These are phyloP conservation scores for Cryptosporidium tyzzeri DNA, from an alignment of 169 alveolate species.

Conservation along the genomic window DNA sequence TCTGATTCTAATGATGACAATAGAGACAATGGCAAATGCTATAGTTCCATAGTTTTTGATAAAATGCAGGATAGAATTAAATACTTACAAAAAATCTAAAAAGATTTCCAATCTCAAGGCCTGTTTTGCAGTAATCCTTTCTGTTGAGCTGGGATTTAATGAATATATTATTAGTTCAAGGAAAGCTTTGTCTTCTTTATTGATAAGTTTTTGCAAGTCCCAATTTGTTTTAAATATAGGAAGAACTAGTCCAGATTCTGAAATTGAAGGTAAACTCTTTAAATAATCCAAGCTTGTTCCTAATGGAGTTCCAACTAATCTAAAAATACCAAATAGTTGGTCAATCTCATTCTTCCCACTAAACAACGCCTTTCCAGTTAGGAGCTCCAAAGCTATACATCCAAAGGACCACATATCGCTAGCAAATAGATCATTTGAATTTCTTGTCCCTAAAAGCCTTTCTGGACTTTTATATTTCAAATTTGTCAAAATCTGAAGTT, in stretches of 20 bases:
- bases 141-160: slow-evolving; percentile 31
- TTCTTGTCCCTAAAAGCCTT: slow-evolving; percentile 60
- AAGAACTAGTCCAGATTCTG: slow-evolving; percentile 35
- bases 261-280: slow-evolving; percentile 32
- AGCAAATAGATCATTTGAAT: slow-evolving; percentile 74
- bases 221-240: slow-evolving; percentile 28
- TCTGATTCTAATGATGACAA: slow-evolving; percentile 5
- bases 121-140: slow-evolving; percentile 27
- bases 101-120: slow-evolving; percentile 20
- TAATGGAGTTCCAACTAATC: slow-evolving; percentile 82
- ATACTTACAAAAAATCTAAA: slow-evolving; percentile 62
- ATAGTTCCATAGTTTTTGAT: slow-evolving; percentile 52
- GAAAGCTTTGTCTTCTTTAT: slow-evolving; percentile 2
- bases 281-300: slow-evolving; percentile 70
- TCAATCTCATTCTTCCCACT: slow-evolving; percentile 87
- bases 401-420: slow-evolving; percentile 92
- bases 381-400: slow-evolving; percentile 83
- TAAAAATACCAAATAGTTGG: slow-evolving; percentile 83
- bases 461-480: slow-evolving; percentile 62
- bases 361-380: slow-evolving; percentile 82
- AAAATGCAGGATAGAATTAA: slow-evolving; percentile 40
- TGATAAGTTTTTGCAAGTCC: background rate
- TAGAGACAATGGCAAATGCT: slow-evolving; percentile 49
- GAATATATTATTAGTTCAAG: slow-evolving; percentile 11
- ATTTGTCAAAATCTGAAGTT: slow-evolving; percentile 9